Conservation (phyloP, 176 grass and related monocot species). For the Ensete glaucum region DNA sequence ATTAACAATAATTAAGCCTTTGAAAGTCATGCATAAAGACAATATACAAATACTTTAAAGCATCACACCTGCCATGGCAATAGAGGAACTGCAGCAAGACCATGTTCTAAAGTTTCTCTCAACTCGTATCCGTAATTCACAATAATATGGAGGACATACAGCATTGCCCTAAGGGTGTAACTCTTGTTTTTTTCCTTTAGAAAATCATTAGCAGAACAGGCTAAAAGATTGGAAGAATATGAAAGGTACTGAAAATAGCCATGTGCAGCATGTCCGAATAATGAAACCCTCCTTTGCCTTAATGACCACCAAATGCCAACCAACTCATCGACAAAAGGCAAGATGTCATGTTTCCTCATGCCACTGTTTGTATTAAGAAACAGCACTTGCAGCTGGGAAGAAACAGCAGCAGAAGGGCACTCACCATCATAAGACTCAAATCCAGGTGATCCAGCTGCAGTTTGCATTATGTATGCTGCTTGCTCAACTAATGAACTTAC, state of each 20-base stretch:
- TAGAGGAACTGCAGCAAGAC: conserved; percentile 63
- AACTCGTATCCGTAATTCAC: conserved; percentile 85
- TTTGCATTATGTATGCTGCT: conserved; percentile 50
- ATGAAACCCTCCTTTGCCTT: conserved; percentile 68
- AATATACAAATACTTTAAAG: conserved; percentile 13
- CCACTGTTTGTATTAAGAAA: conserved; percentile 47
- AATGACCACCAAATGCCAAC: conserved; percentile 67
- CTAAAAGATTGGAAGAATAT: conserved; percentile 59
- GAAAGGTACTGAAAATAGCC: conserved; percentile 88
- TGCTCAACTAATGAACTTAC: conserved; percentile 47
- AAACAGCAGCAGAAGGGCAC: conserved; percentile 41
- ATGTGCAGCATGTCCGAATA: conserved; percentile 77
- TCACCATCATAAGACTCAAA: conserved; percentile 61
- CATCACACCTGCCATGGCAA: conserved; percentile 75
- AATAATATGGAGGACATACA: conserved; percentile 83
- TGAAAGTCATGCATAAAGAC: conserved; percentile 11
- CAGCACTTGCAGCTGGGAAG: conserved; percentile 48
- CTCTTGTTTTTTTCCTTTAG: conserved; percentile 58
- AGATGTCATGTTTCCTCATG: conserved; percentile 28
- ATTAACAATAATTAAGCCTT: conserved; percentile 20
- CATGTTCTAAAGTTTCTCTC: conserved; percentile 58
- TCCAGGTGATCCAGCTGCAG: conserved; percentile 53
- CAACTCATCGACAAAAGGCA: conserved; percentile 50
- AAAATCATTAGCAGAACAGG: conserved; percentile 32
- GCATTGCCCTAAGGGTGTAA: conserved; percentile 56